A percentile compares a stretch with the other conserved stretches of the same genome.
These are phyloP conservation scores for Candida tammaniensis DNA, from an alignment of 805 yeast species.

Conservation along the genomic window DNA sequence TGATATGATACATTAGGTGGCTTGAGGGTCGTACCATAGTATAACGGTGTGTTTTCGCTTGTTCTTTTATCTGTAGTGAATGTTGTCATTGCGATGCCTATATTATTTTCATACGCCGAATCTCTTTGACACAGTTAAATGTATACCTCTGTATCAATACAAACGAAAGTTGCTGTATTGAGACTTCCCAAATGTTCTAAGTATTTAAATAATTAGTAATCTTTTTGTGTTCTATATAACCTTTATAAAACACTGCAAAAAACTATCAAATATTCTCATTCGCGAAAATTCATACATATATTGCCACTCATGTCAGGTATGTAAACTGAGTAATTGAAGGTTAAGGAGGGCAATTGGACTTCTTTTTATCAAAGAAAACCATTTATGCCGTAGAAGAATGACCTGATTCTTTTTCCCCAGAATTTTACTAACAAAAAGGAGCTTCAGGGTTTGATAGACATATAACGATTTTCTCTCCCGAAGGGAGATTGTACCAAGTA, in stretches of 20 bases:
- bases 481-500: slow-evolving; percentile 95
- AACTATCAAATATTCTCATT: no score
- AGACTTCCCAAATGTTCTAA: no score
- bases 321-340: slow-evolving; percentile 1
- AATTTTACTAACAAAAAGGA: slow-evolving; percentile 5
- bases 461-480: slow-evolving; percentile 97
- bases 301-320: slow-evolving; percentile 14
- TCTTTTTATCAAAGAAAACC: no score
- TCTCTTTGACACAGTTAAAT: no score
- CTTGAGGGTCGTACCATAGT: slow-evolving; percentile 18
- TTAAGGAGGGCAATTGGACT: no score
- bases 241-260: no score
- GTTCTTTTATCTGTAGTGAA: slow-evolving; percentile 36
- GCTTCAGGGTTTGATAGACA: slow-evolving; percentile 99
- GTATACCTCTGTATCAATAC: no score
- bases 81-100: slow-evolving; percentile 17
- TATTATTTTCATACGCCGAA: no score
- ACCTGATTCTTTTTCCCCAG: neutral
- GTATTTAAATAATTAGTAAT: no score
- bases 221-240: no score
- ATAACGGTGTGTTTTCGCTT: slow-evolving; percentile 29
- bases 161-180: no score
- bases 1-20: slow-evolving; percentile 79
- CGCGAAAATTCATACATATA: no score
- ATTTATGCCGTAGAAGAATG: neutral